A percentile compares a stretch with the other conserved stretches of the same genome.
phyloP scores from a whole-genome alignment of 2,329 filamentous ascomycete genomes.

The Pseudogymnoascus pannorum region DNA sequence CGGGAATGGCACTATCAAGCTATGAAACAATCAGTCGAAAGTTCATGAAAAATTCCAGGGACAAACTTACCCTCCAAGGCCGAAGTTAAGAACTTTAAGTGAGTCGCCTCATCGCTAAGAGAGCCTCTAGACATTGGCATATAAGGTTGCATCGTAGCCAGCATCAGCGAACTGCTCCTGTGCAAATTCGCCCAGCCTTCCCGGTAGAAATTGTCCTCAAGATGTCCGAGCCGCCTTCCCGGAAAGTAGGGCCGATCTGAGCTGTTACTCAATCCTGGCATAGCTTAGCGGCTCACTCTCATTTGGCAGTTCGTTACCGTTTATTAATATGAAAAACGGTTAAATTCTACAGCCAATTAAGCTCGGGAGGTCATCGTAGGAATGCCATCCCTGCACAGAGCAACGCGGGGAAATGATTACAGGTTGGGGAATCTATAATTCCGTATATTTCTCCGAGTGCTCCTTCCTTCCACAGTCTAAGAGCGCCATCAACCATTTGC shows the following conservation, averaged over 20 bases:
- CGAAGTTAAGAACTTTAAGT: slow-evolving; percentile 48
- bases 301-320: neutral
- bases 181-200: slow-evolving; percentile 51
- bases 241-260: neutral
- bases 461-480: neutral
- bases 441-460: slow-evolving; percentile 3
- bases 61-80: slow-evolving; percentile 28
- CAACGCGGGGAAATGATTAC: slow-evolving; percentile 2
- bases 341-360: slow-evolving; percentile 2
- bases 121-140: slow-evolving; percentile 49
- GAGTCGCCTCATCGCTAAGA: slow-evolving; percentile 45
- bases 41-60: neutral
- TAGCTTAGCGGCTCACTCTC: neutral
- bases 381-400: neutral
- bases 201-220: slow-evolving; percentile 57
- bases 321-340: neutral
- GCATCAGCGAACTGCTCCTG: slow-evolving; percentile 43
- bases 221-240: slow-evolving; percentile 38
- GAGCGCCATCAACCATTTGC: neutral
- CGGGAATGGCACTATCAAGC: slow-evolving; percentile 41
- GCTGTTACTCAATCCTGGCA: neutral
- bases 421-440: neutral
- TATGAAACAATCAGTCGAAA: neutral
- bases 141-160: slow-evolving; percentile 45
- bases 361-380: neutral